Percentiles rank a stretch among this genome's conserved stretches.
phyloP scores from a whole-genome alignment of 106 monocot species.

The Dendrobium chrysotoxum region DNA sequence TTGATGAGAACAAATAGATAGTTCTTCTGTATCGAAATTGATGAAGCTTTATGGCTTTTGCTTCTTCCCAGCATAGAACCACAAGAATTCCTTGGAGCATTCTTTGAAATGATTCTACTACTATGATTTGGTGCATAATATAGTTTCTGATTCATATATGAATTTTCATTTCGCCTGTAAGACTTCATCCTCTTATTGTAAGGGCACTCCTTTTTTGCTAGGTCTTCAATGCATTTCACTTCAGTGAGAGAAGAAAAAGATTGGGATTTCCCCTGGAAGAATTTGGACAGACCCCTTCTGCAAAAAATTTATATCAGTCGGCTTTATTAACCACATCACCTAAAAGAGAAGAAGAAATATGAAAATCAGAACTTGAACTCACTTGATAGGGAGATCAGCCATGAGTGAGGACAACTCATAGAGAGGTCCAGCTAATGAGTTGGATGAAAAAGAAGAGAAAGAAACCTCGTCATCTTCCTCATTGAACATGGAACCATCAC shows the following conservation, averaged over 20 bases:
- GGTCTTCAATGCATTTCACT: constrained; percentile 35
- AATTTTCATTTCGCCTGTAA: constrained; percentile 23
- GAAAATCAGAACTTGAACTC: neutral
- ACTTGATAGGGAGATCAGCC: constrained; percentile 2
- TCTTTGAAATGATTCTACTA: constrained; percentile 14
- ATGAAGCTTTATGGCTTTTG: constrained; percentile 5
- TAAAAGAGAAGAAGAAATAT: neutral
- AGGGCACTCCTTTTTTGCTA: constrained; percentile 29
- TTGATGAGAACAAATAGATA: neutral
- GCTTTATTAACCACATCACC: neutral
- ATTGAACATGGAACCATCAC: neutral
- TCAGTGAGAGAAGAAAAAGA: constrained; percentile 40
- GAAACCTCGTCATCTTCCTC: neutral
- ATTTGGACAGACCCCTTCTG: constrained; percentile 54
- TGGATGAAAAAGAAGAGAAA: neutral
- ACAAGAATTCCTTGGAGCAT: constrained; percentile 6
- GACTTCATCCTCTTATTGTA: constrained; percentile 30
- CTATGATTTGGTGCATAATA: neutral
- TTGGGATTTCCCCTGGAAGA: constrained; percentile 48
- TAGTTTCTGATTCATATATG: neutral
- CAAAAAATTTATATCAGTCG: neutral
- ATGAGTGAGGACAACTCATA: neutral
- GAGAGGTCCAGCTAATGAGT: neutral
- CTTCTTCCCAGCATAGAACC: constrained; percentile 19
- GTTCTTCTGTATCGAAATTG: constrained; percentile 23